Evolutionary conservation across 768 basidiomycete species (phyloP), one percentile per base, ranked within the genome.

Genomic region (Chalciporus pseudorubinellus): DNA sequence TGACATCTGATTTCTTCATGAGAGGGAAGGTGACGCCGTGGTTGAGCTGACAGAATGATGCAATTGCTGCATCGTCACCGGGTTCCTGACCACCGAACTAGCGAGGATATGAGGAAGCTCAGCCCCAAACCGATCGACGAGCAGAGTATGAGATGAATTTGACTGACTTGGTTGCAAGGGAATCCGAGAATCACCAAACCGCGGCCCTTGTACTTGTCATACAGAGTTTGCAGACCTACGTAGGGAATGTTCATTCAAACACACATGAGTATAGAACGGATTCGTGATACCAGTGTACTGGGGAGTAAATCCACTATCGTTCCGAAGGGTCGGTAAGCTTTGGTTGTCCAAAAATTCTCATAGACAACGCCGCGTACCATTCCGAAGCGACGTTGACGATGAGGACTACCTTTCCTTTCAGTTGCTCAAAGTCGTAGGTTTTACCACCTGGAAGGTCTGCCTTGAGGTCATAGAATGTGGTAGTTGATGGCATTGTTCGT

Each of bases 1-100:
- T 98, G 36, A 97, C 95, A 46, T 97, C 90, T 18, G 87, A 87
- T 73, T 95, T 98, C 74, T 84, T 87, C 85, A 91, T 89, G 44
- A 98, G 71, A 11, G 91, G 91, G 77, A 95, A 95, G 7, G 81
- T 82, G 22, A 98, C 93, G 16, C 91, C 91, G 66, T 94, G 85
- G 74, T 94, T 95, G 55, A 82, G 62, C 45, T 80, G 73, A 73
- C 91, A 92, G 69, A 88, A 89, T 62, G 82, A 74, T 18, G 74
- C 77, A 59, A 95, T 87, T 39, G 79, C 78, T n/a, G 77, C 77
- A 60, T 95, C 92, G 28, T 79, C 75, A n/a, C 79, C 85, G 0
- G 92, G 92, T 61, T 95, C 92, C 71, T 95, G 92, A 0, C 80
- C 79, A 48, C 83, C 89, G 61, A 95, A 95, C 84, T 95, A 56